These are phyloP conservation scores for Candida mattraensis DNA, from an alignment of 805 yeast species.

Conservation along the genomic window DNA sequence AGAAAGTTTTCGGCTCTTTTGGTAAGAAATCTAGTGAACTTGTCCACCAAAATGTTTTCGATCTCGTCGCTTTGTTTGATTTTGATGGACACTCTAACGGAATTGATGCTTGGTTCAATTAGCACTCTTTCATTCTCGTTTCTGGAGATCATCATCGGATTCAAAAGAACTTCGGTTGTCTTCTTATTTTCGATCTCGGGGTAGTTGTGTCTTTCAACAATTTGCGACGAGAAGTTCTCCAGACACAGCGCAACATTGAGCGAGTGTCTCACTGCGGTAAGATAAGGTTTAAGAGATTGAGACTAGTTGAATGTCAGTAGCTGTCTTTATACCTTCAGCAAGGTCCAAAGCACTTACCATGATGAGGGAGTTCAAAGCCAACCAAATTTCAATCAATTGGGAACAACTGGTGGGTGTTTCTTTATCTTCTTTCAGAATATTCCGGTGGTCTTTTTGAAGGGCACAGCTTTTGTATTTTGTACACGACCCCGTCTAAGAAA, in stretches of 20 bases:
- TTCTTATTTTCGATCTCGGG: constrained; percentile 92
- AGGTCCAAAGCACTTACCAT: no score
- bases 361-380: no score
- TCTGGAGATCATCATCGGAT: constrained; percentile 87
- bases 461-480: not conserved
- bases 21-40: constrained; percentile 89
- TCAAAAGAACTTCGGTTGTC: constrained; percentile 79
- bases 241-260: constrained; percentile 90
- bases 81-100: constrained; percentile 85
- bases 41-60: constrained; percentile 90
- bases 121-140: constrained; percentile 91
- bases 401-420: not conserved
- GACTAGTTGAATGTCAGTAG: no score
- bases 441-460: no score
- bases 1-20: constrained; percentile 95
- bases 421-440: no score
- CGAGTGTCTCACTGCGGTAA: constrained; percentile 90
- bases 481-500: constrained; percentile 2
- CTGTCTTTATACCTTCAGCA: no score
- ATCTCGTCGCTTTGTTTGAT: constrained; percentile 98
- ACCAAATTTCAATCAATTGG: constrained; percentile 1
- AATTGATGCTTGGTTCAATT: constrained; percentile 92
- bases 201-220: constrained; percentile 94
- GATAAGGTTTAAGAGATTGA: constrained; percentile 93
- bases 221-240: constrained; percentile 91